phyloP scores from a whole-genome alignment of 495 filamentous ascomycete genomes.

The Hyphodiscus hymeniophilus region DNA sequence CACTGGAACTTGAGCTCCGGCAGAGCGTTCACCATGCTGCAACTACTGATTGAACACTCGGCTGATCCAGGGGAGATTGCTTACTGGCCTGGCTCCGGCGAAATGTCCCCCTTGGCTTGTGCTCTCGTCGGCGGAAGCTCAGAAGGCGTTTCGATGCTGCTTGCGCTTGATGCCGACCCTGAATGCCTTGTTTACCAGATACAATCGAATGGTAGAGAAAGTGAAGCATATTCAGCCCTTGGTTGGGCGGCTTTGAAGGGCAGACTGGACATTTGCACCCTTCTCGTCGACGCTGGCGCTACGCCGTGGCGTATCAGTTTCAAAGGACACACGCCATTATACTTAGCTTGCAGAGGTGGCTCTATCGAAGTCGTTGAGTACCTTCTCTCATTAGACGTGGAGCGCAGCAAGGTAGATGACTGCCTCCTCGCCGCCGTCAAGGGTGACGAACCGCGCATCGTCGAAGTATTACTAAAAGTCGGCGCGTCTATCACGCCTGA shows the following conservation, averaged over 20 bases:
- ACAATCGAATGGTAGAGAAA: neutral
- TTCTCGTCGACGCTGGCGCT: neutral
- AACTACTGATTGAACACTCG: neutral
- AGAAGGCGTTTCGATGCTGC: neutral
- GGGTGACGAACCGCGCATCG: neutral
- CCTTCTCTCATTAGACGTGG: neutral
- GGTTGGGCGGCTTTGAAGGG: neutral
- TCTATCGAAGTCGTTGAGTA: constrained; percentile 1
- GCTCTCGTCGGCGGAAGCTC: neutral
- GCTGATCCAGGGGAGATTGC: neutral
- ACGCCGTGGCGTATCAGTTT: neutral
- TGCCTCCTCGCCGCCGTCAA: neutral
- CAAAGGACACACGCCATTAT: neutral
- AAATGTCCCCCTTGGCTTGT: neutral
- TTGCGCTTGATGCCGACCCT: neutral
- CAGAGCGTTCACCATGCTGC: neutral
- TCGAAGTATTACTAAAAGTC: neutral
- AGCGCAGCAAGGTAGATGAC: neutral
- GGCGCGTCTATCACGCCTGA: neutral
- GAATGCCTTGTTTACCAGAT: neutral
- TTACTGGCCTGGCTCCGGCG: neutral
- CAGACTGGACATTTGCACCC: neutral
- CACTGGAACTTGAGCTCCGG: neutral
- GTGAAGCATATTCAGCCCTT: neutral
- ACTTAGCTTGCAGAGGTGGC: neutral